Conservation (phyloP, 139 green algal genomes). For the Pleodorina starrii region DNA sequence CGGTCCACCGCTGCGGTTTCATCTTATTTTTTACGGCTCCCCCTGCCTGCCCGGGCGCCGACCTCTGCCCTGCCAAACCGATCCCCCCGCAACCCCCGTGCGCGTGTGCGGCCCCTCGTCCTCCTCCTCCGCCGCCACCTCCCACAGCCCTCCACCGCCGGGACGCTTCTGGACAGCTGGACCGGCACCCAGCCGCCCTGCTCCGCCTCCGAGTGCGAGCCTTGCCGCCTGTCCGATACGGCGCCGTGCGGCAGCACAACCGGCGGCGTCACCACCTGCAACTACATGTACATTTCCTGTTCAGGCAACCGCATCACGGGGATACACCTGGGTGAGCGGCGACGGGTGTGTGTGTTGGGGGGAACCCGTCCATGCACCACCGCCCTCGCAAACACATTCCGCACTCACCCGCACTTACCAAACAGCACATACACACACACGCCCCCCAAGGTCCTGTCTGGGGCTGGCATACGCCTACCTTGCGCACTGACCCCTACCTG, state of each 20-base stretch:
- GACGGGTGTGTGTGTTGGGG: too few relatives aligned
- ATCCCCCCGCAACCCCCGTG: too few relatives aligned
- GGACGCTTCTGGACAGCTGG: neutral
- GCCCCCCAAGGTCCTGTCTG: neutral
- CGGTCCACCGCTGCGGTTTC: too few relatives aligned
- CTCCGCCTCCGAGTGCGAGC: neutral
- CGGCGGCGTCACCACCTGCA: neutral
- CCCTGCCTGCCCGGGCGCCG: too few relatives aligned
- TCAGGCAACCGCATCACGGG: neutral
- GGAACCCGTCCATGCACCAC: neutral
- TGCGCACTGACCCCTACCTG: neutral
- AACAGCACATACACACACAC: neutral
- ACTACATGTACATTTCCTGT: conserved; percentile 12
- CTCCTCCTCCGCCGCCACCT: too few relatives aligned
- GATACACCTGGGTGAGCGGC: neutral
- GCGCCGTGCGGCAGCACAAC: neutral
- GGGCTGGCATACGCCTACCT: neutral
- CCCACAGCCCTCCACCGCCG: neutral
- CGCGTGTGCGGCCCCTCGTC: too few relatives aligned
- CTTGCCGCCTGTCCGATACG: neutral
- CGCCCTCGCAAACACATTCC: neutral
- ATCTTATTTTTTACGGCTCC: too few relatives aligned
- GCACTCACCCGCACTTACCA: neutral
- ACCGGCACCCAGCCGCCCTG: neutral
- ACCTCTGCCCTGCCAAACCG: too few relatives aligned